Conservation (phyloP, 2,329 filamentous ascomycete species). For the Trichophyton mentagrophytes region DNA sequence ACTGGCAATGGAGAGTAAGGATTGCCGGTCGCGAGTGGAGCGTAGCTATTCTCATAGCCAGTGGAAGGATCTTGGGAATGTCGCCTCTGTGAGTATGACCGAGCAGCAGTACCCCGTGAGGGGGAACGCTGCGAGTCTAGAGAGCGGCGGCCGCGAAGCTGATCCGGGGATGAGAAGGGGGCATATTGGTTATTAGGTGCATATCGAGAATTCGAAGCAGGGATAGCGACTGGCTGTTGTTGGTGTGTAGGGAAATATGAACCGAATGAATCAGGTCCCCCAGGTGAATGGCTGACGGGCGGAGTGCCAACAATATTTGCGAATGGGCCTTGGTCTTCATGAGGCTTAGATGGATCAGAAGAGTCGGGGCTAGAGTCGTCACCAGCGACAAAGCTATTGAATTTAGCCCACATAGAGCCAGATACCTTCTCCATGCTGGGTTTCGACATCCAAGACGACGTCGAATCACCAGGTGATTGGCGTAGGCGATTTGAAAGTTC, state of each 20-base stretch:
- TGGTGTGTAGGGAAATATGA: constrained; percentile 33
- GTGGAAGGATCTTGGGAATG: constrained; percentile 28
- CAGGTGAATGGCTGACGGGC: constrained; percentile 61
- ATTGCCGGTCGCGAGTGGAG: constrained; percentile 19
- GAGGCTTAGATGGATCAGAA: constrained; percentile 44
- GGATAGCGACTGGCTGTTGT: constrained; percentile 20
- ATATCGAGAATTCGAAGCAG: constrained; percentile 30
- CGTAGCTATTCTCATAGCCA: constrained; percentile 23
- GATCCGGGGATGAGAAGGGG: constrained; percentile 40
- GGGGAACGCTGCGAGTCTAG: constrained; percentile 35
- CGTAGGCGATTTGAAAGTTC: constrained; percentile 73
- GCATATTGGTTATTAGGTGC: constrained; percentile 32
- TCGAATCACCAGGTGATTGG: constrained; percentile 69
- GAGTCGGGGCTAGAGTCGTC: constrained; percentile 62
- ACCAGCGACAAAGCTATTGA: constrained; percentile 92
- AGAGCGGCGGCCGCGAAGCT: constrained; percentile 38
- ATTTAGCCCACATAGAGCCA: constrained; percentile 76
- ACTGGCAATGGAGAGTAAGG: constrained; percentile 16
- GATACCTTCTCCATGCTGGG: constrained; percentile 94
- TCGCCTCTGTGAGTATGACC: constrained; percentile 23
- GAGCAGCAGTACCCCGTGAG: constrained; percentile 21
- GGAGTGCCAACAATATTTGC: constrained; percentile 65
- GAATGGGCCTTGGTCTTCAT: constrained; percentile 63
- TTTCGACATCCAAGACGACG: constrained; percentile 82
- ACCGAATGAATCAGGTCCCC: constrained; percentile 63